Evolutionary conservation across 768 basidiomycete species (phyloP).

Genomic region (Tylopilus felleus): DNA sequence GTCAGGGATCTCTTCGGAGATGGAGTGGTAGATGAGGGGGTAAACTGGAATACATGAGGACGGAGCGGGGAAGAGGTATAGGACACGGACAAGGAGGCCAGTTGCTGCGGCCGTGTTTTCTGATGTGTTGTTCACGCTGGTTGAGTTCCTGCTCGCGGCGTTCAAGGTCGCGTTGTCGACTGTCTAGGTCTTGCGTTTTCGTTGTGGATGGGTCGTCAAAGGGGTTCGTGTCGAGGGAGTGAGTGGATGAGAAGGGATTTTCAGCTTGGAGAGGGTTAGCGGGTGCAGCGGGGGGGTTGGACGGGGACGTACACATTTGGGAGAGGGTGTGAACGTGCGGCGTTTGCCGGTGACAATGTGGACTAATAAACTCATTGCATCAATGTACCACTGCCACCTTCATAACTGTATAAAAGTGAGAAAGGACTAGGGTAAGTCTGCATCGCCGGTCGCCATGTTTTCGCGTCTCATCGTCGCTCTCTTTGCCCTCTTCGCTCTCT

Average conservation of each 20-base stretch:
- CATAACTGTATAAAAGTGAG: no score
- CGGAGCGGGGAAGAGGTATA: conserved; percentile 10
- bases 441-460: conserved; percentile 26
- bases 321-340: conserved; percentile 2
- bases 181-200: conserved; percentile 56
- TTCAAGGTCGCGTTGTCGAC: conserved; percentile 79
- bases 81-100: conserved; percentile 80
- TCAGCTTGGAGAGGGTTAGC: conserved; percentile 20
- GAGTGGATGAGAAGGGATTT: conserved; percentile 83
- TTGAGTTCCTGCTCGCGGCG: conserved; percentile 73
- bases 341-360: not conserved
- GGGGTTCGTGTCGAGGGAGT: conserved; percentile 84
- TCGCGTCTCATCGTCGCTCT: conserved; percentile 41
- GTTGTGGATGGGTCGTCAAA: conserved; percentile 71
- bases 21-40: conserved; percentile 93
- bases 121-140: conserved; percentile 64
- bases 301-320: conserved; percentile 21
- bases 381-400: not conserved
- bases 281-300: not conserved
- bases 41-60: conserved; percentile 56
- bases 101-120: conserved; percentile 81
- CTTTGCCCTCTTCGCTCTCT: conserved; percentile 59
- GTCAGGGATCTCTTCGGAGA: conserved; percentile 85
- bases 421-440: no score
- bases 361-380: no score